These are phyloP conservation scores for Penicillium oxalicum DNA, from an alignment of 2,329 filamentous ascomycete genomes.

Conservation along the genomic window DNA sequence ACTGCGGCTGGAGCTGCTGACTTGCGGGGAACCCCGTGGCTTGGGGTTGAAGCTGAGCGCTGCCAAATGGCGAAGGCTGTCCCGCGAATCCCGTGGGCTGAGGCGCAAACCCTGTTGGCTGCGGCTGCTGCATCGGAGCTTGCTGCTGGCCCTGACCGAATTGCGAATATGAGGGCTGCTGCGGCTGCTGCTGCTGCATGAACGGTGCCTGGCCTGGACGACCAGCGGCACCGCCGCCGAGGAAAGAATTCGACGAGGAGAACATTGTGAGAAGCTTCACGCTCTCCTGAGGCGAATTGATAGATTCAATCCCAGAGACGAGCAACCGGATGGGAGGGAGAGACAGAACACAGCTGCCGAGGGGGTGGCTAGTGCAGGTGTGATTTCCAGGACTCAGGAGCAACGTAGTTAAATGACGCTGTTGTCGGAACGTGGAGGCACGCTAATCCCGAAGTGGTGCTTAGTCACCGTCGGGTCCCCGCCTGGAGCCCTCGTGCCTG, in stretches of 20 bases:
- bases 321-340: conserved; percentile 20
- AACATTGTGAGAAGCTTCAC: conserved; percentile 59
- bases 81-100: conserved; percentile 52
- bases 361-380: conserved; percentile 11
- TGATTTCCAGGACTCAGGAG: conserved; percentile 19
- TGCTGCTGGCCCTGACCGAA: conserved; percentile 42
- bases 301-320: conserved; percentile 12
- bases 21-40: conserved; percentile 58
- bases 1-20: conserved; percentile 41
- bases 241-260: conserved; percentile 78
- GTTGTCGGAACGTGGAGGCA: conserved; percentile 25
- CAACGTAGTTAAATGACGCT: conserved; percentile 23
- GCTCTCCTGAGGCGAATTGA: conserved; percentile 24
- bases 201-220: conserved; percentile 60
- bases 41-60: conserved; percentile 56
- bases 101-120: conserved; percentile 49
- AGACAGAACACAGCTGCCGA: conserved; percentile 21
- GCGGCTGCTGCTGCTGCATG: conserved; percentile 48
- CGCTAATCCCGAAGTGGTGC: conserved; percentile 19
- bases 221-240: conserved; percentile 71
- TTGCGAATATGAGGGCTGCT: conserved; percentile 38
- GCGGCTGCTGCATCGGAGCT: conserved; percentile 47
- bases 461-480: conserved; percentile 14
- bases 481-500: neutral
- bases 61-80: conserved; percentile 51